A percentile compares a stretch with the other conserved stretches of the same genome.
Conservation (phyloP, 352 stramenopile species). For the Globisporangium iwayamae region DNA sequence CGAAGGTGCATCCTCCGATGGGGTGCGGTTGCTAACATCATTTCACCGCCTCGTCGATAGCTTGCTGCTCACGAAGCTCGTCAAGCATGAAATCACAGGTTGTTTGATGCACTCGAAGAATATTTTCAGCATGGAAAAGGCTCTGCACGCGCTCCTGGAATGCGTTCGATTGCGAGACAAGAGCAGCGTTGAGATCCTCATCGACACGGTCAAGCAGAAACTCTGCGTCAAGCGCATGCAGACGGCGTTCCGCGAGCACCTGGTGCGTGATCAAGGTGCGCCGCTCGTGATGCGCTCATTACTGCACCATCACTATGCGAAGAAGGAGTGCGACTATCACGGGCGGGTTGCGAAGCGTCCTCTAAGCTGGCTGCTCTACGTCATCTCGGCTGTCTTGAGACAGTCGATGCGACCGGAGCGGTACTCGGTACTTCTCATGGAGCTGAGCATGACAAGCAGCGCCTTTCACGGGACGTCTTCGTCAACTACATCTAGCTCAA, state of each 20-base stretch:
- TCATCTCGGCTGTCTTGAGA: constrained; percentile 60
- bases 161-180: constrained; percentile 67
- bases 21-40: constrained; percentile 45
- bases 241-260: constrained; percentile 56
- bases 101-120: constrained; percentile 51
- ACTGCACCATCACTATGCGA: constrained; percentile 64
- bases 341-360: constrained; percentile 38
- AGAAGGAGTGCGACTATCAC: constrained; percentile 21
- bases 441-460: constrained; percentile 50
- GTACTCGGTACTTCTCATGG: constrained; percentile 26
- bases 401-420: constrained; percentile 32
- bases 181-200: constrained; percentile 54
- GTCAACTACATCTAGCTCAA: constrained; percentile 8
- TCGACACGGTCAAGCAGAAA: constrained; percentile 72
- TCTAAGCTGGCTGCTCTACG: constrained; percentile 49
- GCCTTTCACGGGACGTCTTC: constrained; percentile 7
- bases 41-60: constrained; percentile 61
- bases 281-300: constrained; percentile 73
- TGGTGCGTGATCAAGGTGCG: constrained; percentile 57
- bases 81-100: constrained; percentile 54
- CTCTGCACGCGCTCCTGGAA: constrained; percentile 49
- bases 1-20: constrained; percentile 42
- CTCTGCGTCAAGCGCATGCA: constrained; percentile 70
- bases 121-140: constrained; percentile 63
- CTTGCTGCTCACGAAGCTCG: constrained; percentile 43